A percentile compares a stretch with the other conserved stretches of the same genome.
phyloP scores from a whole-genome alignment of 306 rosid species.

The Ammopiptanthus mongolicus region DNA sequence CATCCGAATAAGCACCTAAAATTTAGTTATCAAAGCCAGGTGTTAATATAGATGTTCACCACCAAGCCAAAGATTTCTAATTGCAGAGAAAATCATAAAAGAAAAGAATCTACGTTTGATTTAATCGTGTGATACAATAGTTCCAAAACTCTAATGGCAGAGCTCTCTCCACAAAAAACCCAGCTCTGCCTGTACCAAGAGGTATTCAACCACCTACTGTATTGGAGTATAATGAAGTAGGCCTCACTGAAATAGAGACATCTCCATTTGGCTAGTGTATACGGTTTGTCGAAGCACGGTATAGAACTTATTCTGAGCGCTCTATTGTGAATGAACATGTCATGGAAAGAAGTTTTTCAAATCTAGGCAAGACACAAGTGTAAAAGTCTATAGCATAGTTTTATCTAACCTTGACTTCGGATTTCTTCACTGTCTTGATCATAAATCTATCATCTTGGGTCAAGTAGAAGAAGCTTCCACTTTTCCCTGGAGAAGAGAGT shows the following conservation, averaged over 20 bases:
- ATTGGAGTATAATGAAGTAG: background rate
- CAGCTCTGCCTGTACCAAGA: background rate
- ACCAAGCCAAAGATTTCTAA: background rate
- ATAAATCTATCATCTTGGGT: slow-evolving; percentile 94
- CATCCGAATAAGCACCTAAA: slow-evolving; percentile 93
- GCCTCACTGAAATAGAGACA: slow-evolving; percentile 1
- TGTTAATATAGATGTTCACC: background rate
- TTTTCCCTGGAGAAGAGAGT: slow-evolving; percentile 96
- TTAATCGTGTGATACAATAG: background rate
- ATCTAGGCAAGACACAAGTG: background rate
- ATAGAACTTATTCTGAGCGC: background rate
- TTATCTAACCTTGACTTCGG: slow-evolving; percentile 86
- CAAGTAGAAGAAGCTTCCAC: slow-evolving; percentile 89
- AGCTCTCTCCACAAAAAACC: background rate
- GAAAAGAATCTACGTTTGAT: background rate
- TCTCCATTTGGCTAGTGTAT: background rate
- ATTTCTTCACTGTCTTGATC: slow-evolving; percentile 93
- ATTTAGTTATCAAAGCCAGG: slow-evolving; percentile 11
- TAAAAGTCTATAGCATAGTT: slow-evolving; percentile 9
- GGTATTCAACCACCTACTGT: background rate
- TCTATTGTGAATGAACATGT: background rate
- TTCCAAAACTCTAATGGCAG: background rate
- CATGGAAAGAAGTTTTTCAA: background rate
- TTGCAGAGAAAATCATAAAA: background rate
- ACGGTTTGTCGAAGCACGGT: background rate